Evolutionary conservation across 768 basidiomycete species (phyloP), one percentile per base, ranked within the genome.

Genomic region (Mycena galopus): DNA sequence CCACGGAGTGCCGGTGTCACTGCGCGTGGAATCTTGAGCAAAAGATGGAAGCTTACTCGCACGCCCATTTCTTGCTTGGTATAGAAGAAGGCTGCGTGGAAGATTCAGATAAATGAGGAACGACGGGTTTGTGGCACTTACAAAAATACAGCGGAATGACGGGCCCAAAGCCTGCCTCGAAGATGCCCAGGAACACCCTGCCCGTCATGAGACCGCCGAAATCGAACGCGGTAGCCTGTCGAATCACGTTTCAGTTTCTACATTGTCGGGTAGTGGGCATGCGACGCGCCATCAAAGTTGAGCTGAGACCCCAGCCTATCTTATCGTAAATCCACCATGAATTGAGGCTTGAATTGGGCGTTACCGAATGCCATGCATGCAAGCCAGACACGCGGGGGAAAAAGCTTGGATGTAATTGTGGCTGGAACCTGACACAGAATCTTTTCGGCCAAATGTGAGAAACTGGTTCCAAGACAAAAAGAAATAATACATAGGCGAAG

Each of bases 241-340:
- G 4, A 17, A 6, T 32, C 8, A n/a, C 16, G n/a, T n/a, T 47
- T 57, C 21, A 35, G 27, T 35, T 57, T 35, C 32, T n/a, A 21
- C 4, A n/a, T 17, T 35, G 14, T n/a, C 4, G 1, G 32, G 32
- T 19, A 35, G 23, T n/a, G n/a, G n/a, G 37, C 12, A n/a, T 37
- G 33, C 11, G 8, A 59, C 57, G 23, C 25, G 14, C 57, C 57
- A 59, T 57, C 56, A 57, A 35, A 57, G 56, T 57, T 11, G 93
- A 94, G 42, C 88, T 90, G n/a, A 90, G 74, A 3, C 94, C 93
- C 94, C 94, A 95, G 37, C 93, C 92, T 7, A 93, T 16, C 4
- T 19, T 47, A 21, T 47, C 17, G 44, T 47, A n/a, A 47, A 47
- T 44, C 44, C 44, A 9, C 19, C 44, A 21, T 47, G 44, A 6